Evolutionary conservation across 2,329 filamentous ascomycete genomes (phyloP).

Genomic region (Zymoseptoria ardabiliae): DNA sequence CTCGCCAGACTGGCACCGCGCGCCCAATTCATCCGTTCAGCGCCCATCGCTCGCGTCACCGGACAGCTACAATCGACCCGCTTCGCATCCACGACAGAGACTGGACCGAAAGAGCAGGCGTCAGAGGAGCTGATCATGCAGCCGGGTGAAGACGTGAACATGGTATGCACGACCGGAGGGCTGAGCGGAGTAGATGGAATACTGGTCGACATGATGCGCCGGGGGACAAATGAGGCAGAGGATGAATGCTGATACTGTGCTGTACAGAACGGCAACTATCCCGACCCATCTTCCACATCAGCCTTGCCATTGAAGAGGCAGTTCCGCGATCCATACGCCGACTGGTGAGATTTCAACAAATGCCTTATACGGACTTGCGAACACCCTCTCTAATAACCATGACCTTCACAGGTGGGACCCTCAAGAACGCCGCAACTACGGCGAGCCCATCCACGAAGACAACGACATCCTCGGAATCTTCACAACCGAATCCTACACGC

Average conservation of each 20-base stretch:
- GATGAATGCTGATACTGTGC: constrained; percentile 4
- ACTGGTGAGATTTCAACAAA: constrained; percentile 48
- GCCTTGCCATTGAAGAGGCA: constrained; percentile 67
- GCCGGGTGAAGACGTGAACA: constrained; percentile 23
- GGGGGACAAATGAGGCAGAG: background rate
- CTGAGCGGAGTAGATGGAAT: background rate
- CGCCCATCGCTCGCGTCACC: constrained; percentile 16
- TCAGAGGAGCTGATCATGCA: constrained; percentile 20
- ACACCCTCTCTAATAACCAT: background rate
- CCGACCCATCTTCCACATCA: constrained; percentile 56
- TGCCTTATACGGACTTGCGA: too few species aligned
- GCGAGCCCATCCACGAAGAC: constrained; percentile 94
- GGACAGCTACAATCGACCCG: constrained; percentile 1
- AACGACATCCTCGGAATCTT: constrained; percentile 89
- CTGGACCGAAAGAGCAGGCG: constrained; percentile 22
- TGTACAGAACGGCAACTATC: constrained; percentile 72
- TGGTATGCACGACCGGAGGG: constrained; percentile 18
- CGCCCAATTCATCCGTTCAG: constrained; percentile 22
- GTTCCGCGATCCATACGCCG: constrained; percentile 83
- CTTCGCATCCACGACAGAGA: background rate
- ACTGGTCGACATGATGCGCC: background rate
- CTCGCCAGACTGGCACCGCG: constrained; percentile 23
- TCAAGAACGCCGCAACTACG: constrained; percentile 94
- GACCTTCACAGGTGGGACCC: constrained; percentile 61
- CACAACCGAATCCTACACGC: constrained; percentile 81